Evolutionary conservation across 2,329 filamentous ascomycete genomes (phyloP), one percentile per base, ranked within the genome.

Genomic region (Paracorniculantispora psalliotae): DNA sequence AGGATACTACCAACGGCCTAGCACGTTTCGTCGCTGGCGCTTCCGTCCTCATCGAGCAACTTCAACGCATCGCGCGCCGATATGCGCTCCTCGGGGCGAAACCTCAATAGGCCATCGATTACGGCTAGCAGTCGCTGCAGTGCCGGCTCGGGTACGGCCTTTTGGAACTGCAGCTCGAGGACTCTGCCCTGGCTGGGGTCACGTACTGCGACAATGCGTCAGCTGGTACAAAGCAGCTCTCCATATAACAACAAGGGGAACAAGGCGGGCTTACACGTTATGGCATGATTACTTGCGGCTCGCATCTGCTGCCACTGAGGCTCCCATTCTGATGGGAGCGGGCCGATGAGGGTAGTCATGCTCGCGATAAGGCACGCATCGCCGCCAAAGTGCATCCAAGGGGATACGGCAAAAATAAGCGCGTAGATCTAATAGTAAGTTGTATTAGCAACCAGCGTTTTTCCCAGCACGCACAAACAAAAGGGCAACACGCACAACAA

Each of bases 341-440:
- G 21, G 41, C 51, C 59, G 13, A 63, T 59, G 26, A 64, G 60
- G 33, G 54, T 28, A 44, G 62, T 61, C 63, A 63, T 64, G 33
- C 59, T 44, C 3, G 5, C 52, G 30, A 63, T 54, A 21, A 59
- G 51, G 10, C 4, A 54, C 28, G 57, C 43, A 23, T 30, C 23
- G 3, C 37, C 44, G n/a, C 59, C 55, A 6, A 52, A 17, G 62
- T 62, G 28, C 44, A 28, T 30, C 13, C 26, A 48, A n/a, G 62
- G 62, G 28, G 30, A 28, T 23, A 17, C 26, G 23, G n/a, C 47
- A 49, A 62, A 56, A 28, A 62, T 8, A 19, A 53, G 49, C 1
- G 33, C 61, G 33, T 63, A 64, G n/a, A 64, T 64, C 63, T 64
- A 26, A 46, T 6, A 25, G 12, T 23, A n/a, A n/a, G n/a, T n/a